Evolutionary conservation across 106 monocot species (phyloP).

Genomic region (Dendrobium officinale): DNA sequence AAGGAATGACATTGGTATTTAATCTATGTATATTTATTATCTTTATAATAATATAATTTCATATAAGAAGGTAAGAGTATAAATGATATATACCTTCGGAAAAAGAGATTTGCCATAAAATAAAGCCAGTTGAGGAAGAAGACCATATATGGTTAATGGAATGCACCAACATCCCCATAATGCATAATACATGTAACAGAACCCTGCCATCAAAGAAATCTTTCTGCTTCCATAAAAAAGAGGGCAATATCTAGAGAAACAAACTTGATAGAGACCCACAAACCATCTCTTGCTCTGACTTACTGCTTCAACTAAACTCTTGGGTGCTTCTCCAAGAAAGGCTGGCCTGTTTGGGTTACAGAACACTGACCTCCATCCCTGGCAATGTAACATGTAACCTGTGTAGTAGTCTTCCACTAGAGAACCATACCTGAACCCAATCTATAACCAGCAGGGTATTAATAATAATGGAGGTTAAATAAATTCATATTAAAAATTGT

Average conservation of each 20-base stretch:
- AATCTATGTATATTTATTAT: too few relatives aligned
- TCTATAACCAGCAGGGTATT: too few relatives aligned
- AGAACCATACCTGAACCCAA: too few relatives aligned
- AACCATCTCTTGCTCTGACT: conserved; percentile 63
- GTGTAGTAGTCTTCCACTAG: too few relatives aligned
- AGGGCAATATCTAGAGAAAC: conserved; percentile 47
- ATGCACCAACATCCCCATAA: conserved; percentile 39
- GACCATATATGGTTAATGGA: conserved; percentile 40
- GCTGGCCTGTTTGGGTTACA: conserved; percentile 52
- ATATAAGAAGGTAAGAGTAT: too few relatives aligned
- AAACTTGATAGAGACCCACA: conserved; percentile 57
- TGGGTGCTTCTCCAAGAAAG: conserved; percentile 49
- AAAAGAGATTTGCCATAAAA: conserved; percentile 39
- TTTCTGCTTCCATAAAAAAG: conserved; percentile 34
- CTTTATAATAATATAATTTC: too few relatives aligned
- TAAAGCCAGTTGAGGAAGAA: conserved; percentile 61
- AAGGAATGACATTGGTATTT: too few relatives aligned
- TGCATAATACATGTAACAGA: conserved; percentile 42
- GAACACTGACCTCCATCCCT: conserved; percentile 66
- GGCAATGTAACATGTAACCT: conserved; percentile 51
- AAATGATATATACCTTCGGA: conserved; percentile 39
- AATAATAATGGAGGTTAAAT: not conserved
- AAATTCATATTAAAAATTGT: too few relatives aligned
- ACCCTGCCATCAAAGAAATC: conserved; percentile 29
- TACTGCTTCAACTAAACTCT: conserved; percentile 47